Conservation (phyloP, 2,329 filamentous ascomycete genomes). For the Venturia pyrina region DNA sequence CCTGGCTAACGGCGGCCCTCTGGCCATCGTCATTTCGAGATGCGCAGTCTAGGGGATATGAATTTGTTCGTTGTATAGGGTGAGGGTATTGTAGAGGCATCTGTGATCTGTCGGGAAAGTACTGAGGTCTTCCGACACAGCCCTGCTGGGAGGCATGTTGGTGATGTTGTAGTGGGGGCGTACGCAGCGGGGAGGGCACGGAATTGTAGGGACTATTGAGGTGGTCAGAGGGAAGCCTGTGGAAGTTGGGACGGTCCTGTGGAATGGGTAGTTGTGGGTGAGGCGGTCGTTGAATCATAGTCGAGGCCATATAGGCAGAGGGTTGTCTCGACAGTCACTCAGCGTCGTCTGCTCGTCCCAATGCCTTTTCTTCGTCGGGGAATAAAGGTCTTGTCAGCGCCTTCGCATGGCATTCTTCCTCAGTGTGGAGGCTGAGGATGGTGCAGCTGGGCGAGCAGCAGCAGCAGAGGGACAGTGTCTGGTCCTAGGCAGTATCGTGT, state of each 20-base stretch:
- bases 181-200: background rate
- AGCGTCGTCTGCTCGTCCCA: background rate
- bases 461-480: no score
- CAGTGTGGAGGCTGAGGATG: background rate
- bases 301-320: slow-evolving; percentile 1
- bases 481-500: no score
- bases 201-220: background rate
- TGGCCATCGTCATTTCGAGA: slow-evolving; percentile 16
- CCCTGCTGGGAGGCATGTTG: slow-evolving; percentile 10
- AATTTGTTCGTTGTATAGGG: slow-evolving; percentile 28
- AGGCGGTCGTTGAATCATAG: slow-evolving; percentile 4
- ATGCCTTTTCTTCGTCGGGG: slow-evolving; percentile 10
- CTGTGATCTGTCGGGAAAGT: slow-evolving; percentile 14
- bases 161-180: background rate
- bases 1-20: slow-evolving; percentile 26
- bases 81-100: slow-evolving; percentile 29
- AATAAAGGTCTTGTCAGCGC: background rate
- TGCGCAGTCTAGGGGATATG: slow-evolving; percentile 22
- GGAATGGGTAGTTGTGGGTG: slow-evolving; percentile 1
- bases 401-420: slow-evolving; percentile 11
- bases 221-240: background rate
- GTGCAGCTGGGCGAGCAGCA: no score
- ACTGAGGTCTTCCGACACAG: background rate
- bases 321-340: background rate
- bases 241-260: background rate